Base-by-base conservation (phyloP, 192 early-diverging fungal genomes). In the Linnemannia exigua region DNA sequence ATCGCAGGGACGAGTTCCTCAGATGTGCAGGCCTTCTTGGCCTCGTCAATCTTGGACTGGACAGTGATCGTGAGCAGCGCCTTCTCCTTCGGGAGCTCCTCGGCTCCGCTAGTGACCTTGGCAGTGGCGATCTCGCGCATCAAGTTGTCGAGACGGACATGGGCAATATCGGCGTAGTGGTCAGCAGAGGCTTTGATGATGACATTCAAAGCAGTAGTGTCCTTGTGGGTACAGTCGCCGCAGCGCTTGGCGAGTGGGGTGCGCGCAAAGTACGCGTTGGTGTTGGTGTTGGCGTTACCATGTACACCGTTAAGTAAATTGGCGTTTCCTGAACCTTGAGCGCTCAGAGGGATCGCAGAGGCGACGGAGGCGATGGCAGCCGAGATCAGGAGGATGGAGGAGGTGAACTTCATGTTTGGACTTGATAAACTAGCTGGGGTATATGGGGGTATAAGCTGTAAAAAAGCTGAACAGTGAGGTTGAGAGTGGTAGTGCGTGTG, bases 331-430 rank as follows among this genome's bases (percentile, higher is more conserved):
- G 72, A n/a, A 28, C 52, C 74, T 16, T 61, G 58, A 14, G 37
- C 58, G 7, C 37, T 38, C 51, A 58, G 66, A 12, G 58, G 35
- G 36, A 58, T n/a, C 25, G 58, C 75, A 51, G 68, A 72, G 25
- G 76, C 71, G 66, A 77, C 61, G 22, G 75, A 46, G 47, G 81
- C 75, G n/a, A 82, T 46, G 20, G 75, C 75, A 14, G 47, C 70
- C n/a, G 81, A 83, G 70, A 83, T 78, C 75, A 78, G 12, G 47
- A 84, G 48, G 63, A 63, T 70, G 22, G 67, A 84, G 47, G 46
- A 36, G 31, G 67, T 41, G 76, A 84, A 58, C 72, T 84, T 84
- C 76, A 84, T 83, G 41, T 35, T n/a, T 69, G 58, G 38, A 44
- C 41, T n/a, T 31, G 74, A 28, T 46, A 35, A 37, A 22, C 5